These are phyloP conservation scores for Nicotiana noctiflora DNA, from an alignment of 257 asterid species.

Conservation along the genomic window DNA sequence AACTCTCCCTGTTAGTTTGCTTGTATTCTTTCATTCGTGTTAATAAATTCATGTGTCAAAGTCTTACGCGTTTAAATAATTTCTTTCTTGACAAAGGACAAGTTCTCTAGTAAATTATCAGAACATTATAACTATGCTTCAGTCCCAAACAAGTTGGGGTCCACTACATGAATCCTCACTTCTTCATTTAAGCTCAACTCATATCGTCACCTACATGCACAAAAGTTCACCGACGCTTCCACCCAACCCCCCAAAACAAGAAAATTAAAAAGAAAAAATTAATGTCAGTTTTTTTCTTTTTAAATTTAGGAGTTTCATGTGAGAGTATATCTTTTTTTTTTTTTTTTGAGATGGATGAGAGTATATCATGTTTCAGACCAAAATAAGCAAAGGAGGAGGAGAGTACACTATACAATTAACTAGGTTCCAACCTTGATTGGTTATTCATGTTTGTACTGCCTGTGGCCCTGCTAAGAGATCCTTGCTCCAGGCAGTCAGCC, in stretches of 20 bases:
- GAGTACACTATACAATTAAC: neutral
- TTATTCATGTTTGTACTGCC: slow-evolving; percentile 99
- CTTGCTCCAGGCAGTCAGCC: slow-evolving; percentile 94
- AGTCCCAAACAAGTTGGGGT: no score
- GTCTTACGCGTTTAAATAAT: neutral
- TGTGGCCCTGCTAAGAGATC: slow-evolving; percentile 89
- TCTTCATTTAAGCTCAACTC: no score
- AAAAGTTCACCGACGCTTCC: no score
- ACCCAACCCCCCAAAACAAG: no score
- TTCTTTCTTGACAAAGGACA: neutral
- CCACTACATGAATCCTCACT: no score
- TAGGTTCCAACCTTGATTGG: slow-evolving; percentile 63
- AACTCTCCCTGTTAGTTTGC: neutral
- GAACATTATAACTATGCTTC: neutral
- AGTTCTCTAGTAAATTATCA: neutral
- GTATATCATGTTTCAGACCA: neutral
- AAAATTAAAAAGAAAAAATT: neutral
- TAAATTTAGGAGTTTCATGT: neutral
- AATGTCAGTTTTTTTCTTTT: neutral
- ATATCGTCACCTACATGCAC: no score
- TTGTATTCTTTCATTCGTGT: neutral
- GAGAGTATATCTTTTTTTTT: neutral
- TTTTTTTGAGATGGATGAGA: neutral
- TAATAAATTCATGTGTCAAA: neutral
- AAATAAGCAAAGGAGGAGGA: neutral